A percentile compares a stretch with the other conserved stretches of the same genome.
Evolutionary conservation across 306 rosid genomes (phyloP).

Genomic region (Citrullus colocynthis): DNA sequence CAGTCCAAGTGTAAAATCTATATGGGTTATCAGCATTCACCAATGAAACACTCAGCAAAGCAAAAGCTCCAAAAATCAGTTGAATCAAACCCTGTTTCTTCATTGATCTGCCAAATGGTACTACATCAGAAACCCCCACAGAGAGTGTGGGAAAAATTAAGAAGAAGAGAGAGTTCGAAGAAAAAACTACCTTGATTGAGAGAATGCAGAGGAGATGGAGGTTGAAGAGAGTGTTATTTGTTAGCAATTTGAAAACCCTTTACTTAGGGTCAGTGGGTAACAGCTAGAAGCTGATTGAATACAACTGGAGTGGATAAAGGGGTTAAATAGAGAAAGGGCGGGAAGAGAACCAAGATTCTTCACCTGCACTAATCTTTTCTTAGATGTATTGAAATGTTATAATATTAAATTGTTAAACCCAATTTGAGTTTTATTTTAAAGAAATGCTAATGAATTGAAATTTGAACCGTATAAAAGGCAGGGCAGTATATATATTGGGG

Average conservation of each 20-base stretch:
- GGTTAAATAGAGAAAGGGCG: slow-evolving; percentile 27
- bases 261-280: background rate
- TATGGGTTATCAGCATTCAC: slow-evolving; percentile 79
- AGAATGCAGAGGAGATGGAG: background rate
- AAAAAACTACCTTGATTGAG: background rate
- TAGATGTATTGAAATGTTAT: background rate
- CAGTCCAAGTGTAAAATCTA: slow-evolving; percentile 69
- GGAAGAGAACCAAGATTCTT: slow-evolving; percentile 15
- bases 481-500: background rate
- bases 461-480: background rate
- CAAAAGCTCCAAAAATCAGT: slow-evolving; percentile 29
- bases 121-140: background rate
- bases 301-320: slow-evolving; percentile 9
- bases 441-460: background rate
- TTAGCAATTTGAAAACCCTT: background rate
- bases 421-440: background rate
- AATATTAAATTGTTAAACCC: background rate
- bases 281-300: background rate
- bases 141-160: background rate
- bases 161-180: background rate
- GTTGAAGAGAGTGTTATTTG: background rate
- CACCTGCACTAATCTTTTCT: background rate
- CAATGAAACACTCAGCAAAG: slow-evolving; percentile 23
- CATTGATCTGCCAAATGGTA: slow-evolving; percentile 35
- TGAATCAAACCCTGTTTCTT: slow-evolving; percentile 25